These are phyloP conservation scores for Penicillium sp. DNA, from an alignment of 2,329 filamentous ascomycete genomes.

Conservation along the genomic window DNA sequence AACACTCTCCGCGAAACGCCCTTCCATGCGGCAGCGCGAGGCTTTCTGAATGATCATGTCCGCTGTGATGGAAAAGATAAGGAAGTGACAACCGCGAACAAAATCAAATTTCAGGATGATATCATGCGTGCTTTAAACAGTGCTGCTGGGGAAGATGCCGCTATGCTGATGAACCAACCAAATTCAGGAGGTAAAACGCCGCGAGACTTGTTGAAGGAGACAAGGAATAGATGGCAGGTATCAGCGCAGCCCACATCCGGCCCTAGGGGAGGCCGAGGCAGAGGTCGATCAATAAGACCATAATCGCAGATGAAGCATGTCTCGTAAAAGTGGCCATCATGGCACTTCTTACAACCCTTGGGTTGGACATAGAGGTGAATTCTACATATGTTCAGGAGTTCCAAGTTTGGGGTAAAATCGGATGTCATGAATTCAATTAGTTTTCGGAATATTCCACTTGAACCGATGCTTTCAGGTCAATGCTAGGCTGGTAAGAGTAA, in stretches of 20 bases:
- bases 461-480: too few species aligned
- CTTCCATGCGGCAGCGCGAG: constrained; percentile 22
- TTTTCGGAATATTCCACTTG: too few species aligned
- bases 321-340: too few species aligned
- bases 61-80: not conserved
- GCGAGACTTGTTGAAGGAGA: constrained; percentile 4
- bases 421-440: too few species aligned
- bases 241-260: not conserved
- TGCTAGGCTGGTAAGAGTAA: too few species aligned
- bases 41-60: constrained; percentile 1
- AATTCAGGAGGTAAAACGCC: constrained; percentile 27
- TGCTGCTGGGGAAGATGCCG: constrained; percentile 8
- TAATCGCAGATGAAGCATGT: too few species aligned
- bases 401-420: too few species aligned
- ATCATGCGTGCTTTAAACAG: constrained; percentile 14
- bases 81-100: constrained; percentile 10
- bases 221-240: constrained; percentile 1
- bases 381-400: too few species aligned
- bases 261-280: not conserved
- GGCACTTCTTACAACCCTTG: too few species aligned
- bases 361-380: too few species aligned
- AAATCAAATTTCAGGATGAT: constrained; percentile 20
- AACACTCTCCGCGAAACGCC: constrained; percentile 23
- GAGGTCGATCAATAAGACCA: not conserved
- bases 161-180: constrained; percentile 22